Percentiles rank a stretch among this genome's conserved stretches.
These are phyloP conservation scores for Senecio squalidus DNA, from an alignment of 140 eudicot species.

Conservation along the genomic window DNA sequence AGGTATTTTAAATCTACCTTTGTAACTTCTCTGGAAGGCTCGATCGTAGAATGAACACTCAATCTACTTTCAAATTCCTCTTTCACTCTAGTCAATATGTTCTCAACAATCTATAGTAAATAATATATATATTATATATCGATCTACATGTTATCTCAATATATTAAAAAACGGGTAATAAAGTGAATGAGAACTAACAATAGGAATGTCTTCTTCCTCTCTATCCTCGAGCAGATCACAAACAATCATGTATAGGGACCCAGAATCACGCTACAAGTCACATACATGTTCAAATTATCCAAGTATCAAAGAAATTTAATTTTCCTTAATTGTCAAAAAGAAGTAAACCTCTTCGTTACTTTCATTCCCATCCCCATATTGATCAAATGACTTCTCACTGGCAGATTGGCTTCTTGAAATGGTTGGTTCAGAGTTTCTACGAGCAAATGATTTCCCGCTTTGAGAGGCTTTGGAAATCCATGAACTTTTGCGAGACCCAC, in stretches of 20 bases:
- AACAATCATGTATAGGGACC: slow-evolving; percentile 42
- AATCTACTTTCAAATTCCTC: slow-evolving; percentile 68
- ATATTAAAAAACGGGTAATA: background rate
- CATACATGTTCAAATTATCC: slow-evolving; percentile 8
- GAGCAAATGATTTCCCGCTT: slow-evolving; percentile 33
- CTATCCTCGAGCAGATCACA: slow-evolving; percentile 57
- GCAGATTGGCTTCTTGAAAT: slow-evolving; percentile 41
- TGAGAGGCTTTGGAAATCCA: slow-evolving; percentile 44
- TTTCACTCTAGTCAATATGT: slow-evolving; percentile 51
- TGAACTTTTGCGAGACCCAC: slow-evolving; percentile 43
- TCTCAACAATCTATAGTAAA: slow-evolving; percentile 59
- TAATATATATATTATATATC: background rate
- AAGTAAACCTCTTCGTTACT: slow-evolving; percentile 26
- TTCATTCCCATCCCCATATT: slow-evolving; percentile 35
- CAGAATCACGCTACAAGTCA: slow-evolving; percentile 43
- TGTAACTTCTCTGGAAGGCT: slow-evolving; percentile 21
- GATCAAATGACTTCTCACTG: slow-evolving; percentile 22
- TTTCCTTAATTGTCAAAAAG: background rate
- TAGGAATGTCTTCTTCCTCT: slow-evolving; percentile 64
- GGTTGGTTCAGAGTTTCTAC: slow-evolving; percentile 46
- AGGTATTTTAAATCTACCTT: too few species aligned
- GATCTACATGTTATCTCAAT: background rate
- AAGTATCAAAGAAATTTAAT: background rate
- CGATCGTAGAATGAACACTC: slow-evolving; percentile 14
- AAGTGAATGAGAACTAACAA: slow-evolving; percentile 35